Evolutionary conservation across 352 stramenopile genomes (phyloP), one percentile per base, ranked within the genome.

Genomic region (Phytophthora syringae): DNA sequence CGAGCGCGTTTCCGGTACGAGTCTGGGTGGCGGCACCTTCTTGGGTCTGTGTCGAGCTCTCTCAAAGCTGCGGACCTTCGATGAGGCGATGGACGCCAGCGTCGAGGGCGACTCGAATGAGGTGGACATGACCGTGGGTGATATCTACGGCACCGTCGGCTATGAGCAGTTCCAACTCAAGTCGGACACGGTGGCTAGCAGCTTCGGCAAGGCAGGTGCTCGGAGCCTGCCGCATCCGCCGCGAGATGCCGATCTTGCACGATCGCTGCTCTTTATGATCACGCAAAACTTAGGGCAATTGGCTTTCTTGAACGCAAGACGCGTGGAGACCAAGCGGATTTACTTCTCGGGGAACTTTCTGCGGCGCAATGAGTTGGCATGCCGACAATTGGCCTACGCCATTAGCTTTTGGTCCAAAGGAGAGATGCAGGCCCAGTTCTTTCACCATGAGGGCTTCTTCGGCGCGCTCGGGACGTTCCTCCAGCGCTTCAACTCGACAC

Each of bases 361-460:
- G 54, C 90, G 97, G 40, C 87, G 98, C 49, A 99, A 99, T 64
- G 90, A 98, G 60, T 94, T 98, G 60, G 95, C 86, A 39, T 94
- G 74, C 37, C 80, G 88, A 27, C 81, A 93, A 59, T 74, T 98
- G 30, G 80, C 92, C 36, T 98, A 93, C 68, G 92, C 93, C 7
- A 99, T 99, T 75, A 86, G 98, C 63, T 99, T 98, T 74, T 99
- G 97, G 98, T 98, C 93, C 27, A 91, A 96, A 53, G 95, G 94
- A 28, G 67, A 76, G 34, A 90, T 96, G 75, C 77, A 96, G 56
- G 90, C 89, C 18, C 84, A 97, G 49, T 98, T 98, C 61, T 94
- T 98, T 54, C 84, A 93, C 60, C 96, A 98, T 77, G 95, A 98
- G 78, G 97, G 97, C 0, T 99, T 99, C 74, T 99, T 99, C 76